Percentiles rank a stretch among this genome's conserved stretches.
These are phyloP conservation scores for Candida orba DNA, from an alignment of 805 yeast species.

Conservation along the genomic window DNA sequence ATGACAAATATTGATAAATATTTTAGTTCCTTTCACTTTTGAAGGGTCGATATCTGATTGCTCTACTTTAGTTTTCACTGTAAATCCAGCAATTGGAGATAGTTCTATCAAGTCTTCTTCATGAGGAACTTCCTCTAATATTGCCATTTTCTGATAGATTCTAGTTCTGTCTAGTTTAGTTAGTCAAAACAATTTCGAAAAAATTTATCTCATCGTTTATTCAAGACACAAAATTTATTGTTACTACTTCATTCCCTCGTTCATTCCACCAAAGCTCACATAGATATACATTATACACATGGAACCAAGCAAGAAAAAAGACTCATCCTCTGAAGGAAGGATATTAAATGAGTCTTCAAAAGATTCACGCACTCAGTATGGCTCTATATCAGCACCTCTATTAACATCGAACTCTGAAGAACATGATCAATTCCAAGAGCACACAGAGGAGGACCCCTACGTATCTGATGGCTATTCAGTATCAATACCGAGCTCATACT, in stretches of 20 bases:
- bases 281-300: background rate
- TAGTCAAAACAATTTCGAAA: background rate
- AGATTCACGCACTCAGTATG: background rate
- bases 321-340: background rate
- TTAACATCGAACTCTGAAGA: background rate
- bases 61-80: slow-evolving; percentile 52
- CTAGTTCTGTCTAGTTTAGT: background rate
- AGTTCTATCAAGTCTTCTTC: background rate
- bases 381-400: background rate
- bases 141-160: background rate
- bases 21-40: slow-evolving; percentile 44
- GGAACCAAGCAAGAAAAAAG: slow-evolving; percentile 6
- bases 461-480: slow-evolving; percentile 18
- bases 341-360: background rate
- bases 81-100: slow-evolving; percentile 63
- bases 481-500: slow-evolving; percentile 11
- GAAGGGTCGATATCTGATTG: slow-evolving; percentile 10
- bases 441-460: slow-evolving; percentile 8
- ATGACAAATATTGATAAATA: slow-evolving; percentile 74
- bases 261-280: background rate
- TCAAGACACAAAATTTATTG: too few species aligned
- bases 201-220: background rate
- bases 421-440: background rate
- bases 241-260: background rate
- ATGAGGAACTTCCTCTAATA: background rate